Conservation (phyloP, 768 basidiomycete species). For the Fomitopsis pulvina region DNA sequence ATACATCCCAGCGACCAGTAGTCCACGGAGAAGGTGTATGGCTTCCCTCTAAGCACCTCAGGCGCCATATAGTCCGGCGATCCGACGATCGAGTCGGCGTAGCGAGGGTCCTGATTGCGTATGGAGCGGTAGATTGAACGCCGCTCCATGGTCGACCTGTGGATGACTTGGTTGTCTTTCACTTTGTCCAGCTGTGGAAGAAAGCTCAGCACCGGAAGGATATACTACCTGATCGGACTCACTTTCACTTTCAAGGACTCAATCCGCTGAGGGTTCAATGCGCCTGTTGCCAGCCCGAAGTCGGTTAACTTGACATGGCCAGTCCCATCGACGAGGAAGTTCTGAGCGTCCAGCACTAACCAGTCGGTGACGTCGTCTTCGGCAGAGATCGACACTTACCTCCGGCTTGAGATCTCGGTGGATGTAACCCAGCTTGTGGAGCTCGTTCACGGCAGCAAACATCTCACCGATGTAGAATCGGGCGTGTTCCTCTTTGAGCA, state of each 20-base stretch:
- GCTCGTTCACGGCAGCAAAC: constrained; percentile 89
- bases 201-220: constrained; percentile 3
- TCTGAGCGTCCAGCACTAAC: constrained; percentile 39
- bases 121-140: constrained; percentile 93
- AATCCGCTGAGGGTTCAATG: constrained; percentile 89
- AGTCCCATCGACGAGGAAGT: constrained; percentile 91
- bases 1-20: constrained; percentile 99
- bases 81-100: constrained; percentile 96
- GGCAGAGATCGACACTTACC: constrained; percentile 39
- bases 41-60: constrained; percentile 88
- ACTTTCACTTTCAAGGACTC: constrained; percentile 94
- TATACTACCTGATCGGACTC: constrained; percentile 7
- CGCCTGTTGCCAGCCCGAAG: constrained; percentile 95
- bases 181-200: constrained; percentile 81
- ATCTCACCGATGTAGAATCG: constrained; percentile 97
- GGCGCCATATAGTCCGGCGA: constrained; percentile 99
- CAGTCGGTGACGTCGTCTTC: background rate
- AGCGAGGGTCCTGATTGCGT: constrained; percentile 83
- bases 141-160: constrained; percentile 89
- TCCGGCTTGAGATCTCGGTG: constrained; percentile 98
- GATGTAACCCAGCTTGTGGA: constrained; percentile 97
- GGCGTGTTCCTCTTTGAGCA: constrained; percentile 95
- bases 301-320: constrained; percentile 98
- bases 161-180: constrained; percentile 86
- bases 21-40: constrained; percentile 94